These are phyloP conservation scores for Amaranthus cruentus DNA, from an alignment of 148 eudicot species.

Conservation along the genomic window DNA sequence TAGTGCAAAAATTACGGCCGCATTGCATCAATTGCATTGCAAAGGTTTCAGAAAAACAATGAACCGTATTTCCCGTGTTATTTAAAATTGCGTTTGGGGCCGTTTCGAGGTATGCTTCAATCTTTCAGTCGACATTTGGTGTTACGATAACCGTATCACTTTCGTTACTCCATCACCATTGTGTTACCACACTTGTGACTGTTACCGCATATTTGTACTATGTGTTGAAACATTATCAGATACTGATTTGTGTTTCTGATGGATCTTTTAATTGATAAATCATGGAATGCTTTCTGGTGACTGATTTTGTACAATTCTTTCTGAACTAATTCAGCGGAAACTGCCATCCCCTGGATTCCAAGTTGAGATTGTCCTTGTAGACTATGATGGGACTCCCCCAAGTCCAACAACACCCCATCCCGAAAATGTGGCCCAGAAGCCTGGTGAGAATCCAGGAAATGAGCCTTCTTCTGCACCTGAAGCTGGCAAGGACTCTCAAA, in stretches of 20 bases:
- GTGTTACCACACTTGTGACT: too few relatives aligned
- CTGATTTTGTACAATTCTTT: slow-evolving; percentile 2
- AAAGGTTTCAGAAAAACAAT: too few relatives aligned
- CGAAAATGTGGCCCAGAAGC: slow-evolving; percentile 31
- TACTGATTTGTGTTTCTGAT: neutral
- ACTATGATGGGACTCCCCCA: slow-evolving; percentile 46
- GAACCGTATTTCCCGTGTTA: too few relatives aligned
- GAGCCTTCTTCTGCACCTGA: slow-evolving; percentile 29
- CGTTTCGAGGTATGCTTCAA: too few relatives aligned
- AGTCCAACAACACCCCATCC: slow-evolving; percentile 30
- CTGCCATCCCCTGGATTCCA: slow-evolving; percentile 97
- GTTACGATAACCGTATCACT: too few relatives aligned
- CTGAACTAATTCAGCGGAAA: slow-evolving; percentile 53
- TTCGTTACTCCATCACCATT: too few relatives aligned
- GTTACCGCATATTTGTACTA: too few relatives aligned
- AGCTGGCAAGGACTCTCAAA: slow-evolving; percentile 36
- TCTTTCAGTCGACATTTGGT: too few relatives aligned
- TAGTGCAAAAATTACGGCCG: too few relatives aligned
- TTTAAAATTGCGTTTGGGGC: too few relatives aligned
- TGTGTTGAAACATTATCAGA: neutral
- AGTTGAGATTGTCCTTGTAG: slow-evolving; percentile 90
- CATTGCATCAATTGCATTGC: too few relatives aligned
- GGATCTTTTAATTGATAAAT: neutral
- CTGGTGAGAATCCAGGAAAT: slow-evolving; percentile 39
- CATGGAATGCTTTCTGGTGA: neutral